Percentiles rank a stretch among this genome's conserved stretches.
phyloP scores from a whole-genome alignment of 176 grass and related monocot species.

The Hordeum marinum region DNA sequence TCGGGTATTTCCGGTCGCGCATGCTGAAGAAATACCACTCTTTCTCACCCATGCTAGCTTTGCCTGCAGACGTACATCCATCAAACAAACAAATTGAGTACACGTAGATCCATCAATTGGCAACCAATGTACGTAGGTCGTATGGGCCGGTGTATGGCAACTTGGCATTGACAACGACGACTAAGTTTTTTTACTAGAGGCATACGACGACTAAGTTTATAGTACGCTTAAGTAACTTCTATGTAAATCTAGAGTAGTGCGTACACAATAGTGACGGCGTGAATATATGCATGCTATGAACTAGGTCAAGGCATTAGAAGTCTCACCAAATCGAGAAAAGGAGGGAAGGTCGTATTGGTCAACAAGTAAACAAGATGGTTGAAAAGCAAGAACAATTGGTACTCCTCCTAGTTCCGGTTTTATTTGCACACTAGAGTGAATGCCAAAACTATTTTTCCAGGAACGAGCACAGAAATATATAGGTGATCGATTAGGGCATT shows the following conservation, averaged over 20 bases:
- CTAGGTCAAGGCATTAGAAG: neutral
- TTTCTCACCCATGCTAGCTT: constrained; percentile 88
- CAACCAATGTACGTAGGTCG: neutral
- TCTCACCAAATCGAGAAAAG: constrained; percentile 20
- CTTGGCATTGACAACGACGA: neutral
- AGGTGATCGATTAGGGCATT: neutral
- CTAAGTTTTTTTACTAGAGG: too few species aligned
- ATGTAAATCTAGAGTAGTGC: neutral
- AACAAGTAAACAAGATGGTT: neutral
- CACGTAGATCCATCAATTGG: neutral
- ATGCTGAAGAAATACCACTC: constrained; percentile 93
- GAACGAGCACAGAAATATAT: neutral
- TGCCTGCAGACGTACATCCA: constrained; percentile 23
- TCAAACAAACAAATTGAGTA: too few species aligned
- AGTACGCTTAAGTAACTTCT: neutral
- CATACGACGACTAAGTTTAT: neutral
- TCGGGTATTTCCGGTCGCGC: constrained; percentile 76
- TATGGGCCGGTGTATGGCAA: neutral
- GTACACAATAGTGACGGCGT: neutral
- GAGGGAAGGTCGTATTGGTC: neutral
- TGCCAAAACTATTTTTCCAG: neutral
- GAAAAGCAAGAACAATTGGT: neutral
- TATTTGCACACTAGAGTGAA: neutral
- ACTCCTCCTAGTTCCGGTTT: neutral
- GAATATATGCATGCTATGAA: neutral